Conservation (phyloP, 352 stramenopile genomes). For the Plasmopara viticola region DNA sequence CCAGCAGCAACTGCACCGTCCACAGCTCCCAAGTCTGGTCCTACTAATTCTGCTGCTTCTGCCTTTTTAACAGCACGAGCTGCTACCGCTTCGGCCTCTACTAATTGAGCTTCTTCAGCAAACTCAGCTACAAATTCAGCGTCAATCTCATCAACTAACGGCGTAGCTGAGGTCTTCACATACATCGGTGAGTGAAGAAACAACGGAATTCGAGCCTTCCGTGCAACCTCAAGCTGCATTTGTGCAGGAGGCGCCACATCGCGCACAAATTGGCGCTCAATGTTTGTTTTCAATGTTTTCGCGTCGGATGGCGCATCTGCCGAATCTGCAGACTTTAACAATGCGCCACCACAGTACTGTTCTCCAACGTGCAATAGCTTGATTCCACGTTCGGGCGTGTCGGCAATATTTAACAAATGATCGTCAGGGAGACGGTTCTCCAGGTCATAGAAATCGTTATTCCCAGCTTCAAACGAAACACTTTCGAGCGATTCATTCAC, state of each 20-base stretch:
- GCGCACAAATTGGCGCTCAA: constrained; percentile 68
- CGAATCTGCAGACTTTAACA: constrained; percentile 20
- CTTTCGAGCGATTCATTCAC: constrained; percentile 39
- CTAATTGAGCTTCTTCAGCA: constrained; percentile 12
- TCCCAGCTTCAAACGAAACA: constrained; percentile 48
- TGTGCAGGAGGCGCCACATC: constrained; percentile 68
- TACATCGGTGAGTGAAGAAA: constrained; percentile 87
- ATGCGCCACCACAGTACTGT: constrained; percentile 22
- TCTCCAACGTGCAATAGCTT: constrained; percentile 20
- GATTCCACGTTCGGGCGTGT: constrained; percentile 13
- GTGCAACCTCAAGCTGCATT: constrained; percentile 82
- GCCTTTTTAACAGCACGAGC: neutral
- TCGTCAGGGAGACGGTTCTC: constrained; percentile 32
- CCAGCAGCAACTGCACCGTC: neutral
- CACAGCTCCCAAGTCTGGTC: constrained; percentile 8
- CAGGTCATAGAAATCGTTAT: constrained; percentile 43
- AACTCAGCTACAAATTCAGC: constrained; percentile 21
- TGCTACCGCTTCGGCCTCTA: constrained; percentile 6
- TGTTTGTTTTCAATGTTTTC: constrained; percentile 41
- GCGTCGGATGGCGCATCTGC: constrained; percentile 30
- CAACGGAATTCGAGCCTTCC: constrained; percentile 74
- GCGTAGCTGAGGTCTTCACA: constrained; percentile 58
- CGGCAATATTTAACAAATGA: constrained; percentile 23
- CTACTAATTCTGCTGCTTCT: constrained; percentile 8
- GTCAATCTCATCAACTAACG: constrained; percentile 44